Percentiles rank a stretch among this genome's conserved stretches.
These are phyloP conservation scores for Camellia sinensis DNA, from an alignment of 148 eudicot species.

Conservation along the genomic window DNA sequence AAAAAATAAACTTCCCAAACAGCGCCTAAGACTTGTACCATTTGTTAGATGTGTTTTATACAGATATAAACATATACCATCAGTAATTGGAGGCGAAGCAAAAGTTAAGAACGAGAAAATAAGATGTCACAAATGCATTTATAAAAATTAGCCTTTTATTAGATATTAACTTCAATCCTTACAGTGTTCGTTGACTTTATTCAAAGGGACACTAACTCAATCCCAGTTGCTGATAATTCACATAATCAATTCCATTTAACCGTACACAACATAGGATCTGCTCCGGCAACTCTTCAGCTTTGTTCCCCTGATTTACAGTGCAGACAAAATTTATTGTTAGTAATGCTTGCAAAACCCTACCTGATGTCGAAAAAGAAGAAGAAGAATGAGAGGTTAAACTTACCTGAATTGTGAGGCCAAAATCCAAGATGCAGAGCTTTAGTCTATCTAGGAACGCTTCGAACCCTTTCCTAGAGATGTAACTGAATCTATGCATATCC, in stretches of 20 bases:
- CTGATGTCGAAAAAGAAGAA: background rate
- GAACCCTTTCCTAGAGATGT: constrained; percentile 91
- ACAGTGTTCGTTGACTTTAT: constrained; percentile 1
- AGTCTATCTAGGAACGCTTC: constrained; percentile 74
- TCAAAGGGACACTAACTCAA: constrained; percentile 33
- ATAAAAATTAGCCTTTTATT: background rate
- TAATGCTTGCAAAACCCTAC: constrained; percentile 1
- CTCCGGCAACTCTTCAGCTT: constrained; percentile 89
- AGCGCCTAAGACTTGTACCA: background rate
- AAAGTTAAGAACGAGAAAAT: background rate
- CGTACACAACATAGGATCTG: constrained; percentile 85
- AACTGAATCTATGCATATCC: constrained; percentile 95
- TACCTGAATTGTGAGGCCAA: constrained; percentile 96
- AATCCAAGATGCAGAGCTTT: constrained; percentile 69
- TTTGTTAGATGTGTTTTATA: background rate
- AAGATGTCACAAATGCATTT: background rate
- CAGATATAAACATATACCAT: background rate
- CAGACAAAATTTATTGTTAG: background rate
- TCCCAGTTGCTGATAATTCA: constrained; percentile 71
- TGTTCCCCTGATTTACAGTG: constrained; percentile 64
- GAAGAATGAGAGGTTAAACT: constrained; percentile 21
- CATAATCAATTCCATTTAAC: constrained; percentile 72
- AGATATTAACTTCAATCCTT: background rate
- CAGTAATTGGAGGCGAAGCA: background rate
- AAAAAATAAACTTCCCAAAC: too few relatives aligned